Conservation (phyloP, 2,329 filamentous ascomycete species). For the Verticillium klebahnii region DNA sequence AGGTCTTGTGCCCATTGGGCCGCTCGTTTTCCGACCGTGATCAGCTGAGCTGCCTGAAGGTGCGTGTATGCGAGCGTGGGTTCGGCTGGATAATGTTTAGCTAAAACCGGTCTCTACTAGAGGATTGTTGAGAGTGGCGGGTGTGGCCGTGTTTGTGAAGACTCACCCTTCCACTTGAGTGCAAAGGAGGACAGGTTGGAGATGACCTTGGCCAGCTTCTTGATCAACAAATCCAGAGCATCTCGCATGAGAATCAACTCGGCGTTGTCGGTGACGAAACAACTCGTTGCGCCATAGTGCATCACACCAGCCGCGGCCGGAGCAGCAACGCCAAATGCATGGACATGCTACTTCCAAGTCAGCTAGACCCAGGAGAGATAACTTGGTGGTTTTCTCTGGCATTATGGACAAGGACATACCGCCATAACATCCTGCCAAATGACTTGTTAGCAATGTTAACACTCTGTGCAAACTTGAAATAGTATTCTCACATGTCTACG, state of each 20-base stretch:
- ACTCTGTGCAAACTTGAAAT: too few relatives aligned
- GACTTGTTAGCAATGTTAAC: slow-evolving; percentile 26
- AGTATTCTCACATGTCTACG: too few relatives aligned
- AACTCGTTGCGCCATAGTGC: slow-evolving; percentile 61
- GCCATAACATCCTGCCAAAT: slow-evolving; percentile 46
- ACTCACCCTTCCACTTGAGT: too few relatives aligned
- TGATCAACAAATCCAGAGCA: slow-evolving; percentile 69
- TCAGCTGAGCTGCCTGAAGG: slow-evolving; percentile 56
- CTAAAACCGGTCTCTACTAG: slow-evolving; percentile 61
- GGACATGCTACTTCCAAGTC: slow-evolving; percentile 42
- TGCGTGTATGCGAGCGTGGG: slow-evolving; percentile 77
- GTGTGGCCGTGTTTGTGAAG: too few relatives aligned
- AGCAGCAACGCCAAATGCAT: slow-evolving; percentile 71
- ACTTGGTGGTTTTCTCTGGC: too few relatives aligned
- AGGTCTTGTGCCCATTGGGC: slow-evolving; percentile 66
- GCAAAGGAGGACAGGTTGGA: slow-evolving; percentile 38
- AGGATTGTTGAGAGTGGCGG: slow-evolving; percentile 30
- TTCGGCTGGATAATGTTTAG: slow-evolving; percentile 52
- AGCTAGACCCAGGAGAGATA: too few relatives aligned
- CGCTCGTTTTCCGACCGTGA: slow-evolving; percentile 61
- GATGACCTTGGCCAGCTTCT: slow-evolving; percentile 76
- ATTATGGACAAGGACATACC: too few relatives aligned
- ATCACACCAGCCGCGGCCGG: slow-evolving; percentile 75
- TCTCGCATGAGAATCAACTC: slow-evolving; percentile 68
- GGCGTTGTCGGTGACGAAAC: slow-evolving; percentile 66